phyloP scores from a whole-genome alignment of 495 filamentous ascomycete species.

The Platismatia glauca region DNA sequence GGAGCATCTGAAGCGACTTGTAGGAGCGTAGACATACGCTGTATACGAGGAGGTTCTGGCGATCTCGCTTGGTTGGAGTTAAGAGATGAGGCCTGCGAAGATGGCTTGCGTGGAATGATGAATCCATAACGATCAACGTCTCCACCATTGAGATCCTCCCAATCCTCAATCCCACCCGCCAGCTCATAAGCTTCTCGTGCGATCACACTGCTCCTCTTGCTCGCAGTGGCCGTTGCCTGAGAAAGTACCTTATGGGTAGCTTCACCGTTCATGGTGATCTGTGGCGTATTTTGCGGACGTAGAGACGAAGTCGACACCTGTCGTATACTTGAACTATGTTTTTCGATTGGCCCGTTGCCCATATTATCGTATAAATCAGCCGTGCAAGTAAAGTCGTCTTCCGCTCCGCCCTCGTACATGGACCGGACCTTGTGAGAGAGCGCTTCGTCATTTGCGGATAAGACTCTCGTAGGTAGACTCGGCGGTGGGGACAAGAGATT shows the following conservation, averaged over 20 bases:
- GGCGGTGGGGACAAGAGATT: constrained; percentile 21
- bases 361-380: constrained; percentile 3
- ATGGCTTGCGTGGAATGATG: constrained; percentile 49
- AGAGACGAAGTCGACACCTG: neutral
- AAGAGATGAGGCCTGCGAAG: constrained; percentile 20
- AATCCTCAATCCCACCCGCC: constrained; percentile 88
- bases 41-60: constrained; percentile 44
- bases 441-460: constrained; percentile 75
- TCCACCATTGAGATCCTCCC: constrained; percentile 78
- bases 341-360: constrained; percentile 7
- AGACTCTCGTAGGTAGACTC: constrained; percentile 33
- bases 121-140: constrained; percentile 95
- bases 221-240: neutral
- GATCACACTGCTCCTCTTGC: constrained; percentile 13
- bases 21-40: constrained; percentile 58
- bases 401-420: constrained; percentile 76
- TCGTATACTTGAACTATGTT: constrained; percentile 3
- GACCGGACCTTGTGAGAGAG: constrained; percentile 81
- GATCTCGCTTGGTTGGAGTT: constrained; percentile 30
- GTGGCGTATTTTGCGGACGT: neutral
- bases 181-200: constrained; percentile 47
- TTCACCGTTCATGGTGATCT: constrained; percentile 8
- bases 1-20: constrained; percentile 56
- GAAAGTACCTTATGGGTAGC: neutral
- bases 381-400: constrained; percentile 44